Conservation (phyloP, 225 moss, liverwort and hornwort genomes). For the Thuidium tamariscinum region DNA sequence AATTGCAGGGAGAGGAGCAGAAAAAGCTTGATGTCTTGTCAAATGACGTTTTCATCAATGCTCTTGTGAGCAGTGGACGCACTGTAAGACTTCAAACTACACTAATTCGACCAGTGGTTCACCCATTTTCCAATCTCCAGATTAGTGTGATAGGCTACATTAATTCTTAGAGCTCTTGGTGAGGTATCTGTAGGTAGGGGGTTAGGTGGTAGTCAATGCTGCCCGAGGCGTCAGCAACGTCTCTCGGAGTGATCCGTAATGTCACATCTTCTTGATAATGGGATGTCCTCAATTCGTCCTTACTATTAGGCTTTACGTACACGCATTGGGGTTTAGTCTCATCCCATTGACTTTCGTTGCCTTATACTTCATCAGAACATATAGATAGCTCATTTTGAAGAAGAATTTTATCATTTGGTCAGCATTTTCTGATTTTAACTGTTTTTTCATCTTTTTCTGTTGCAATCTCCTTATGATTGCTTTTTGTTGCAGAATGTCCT, state of each 20-base stretch:
- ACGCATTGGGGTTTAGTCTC: neutral
- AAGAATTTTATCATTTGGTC: neutral
- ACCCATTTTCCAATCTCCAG: neutral
- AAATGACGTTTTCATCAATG: conserved; percentile 92
- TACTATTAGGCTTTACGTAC: neutral
- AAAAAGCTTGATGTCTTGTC: conserved; percentile 97
- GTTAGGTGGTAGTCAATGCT: neutral
- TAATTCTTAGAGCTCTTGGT: neutral
- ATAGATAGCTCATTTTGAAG: neutral
- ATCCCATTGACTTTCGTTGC: neutral
- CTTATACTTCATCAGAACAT: neutral
- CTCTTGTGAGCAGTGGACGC: conserved; percentile 88
- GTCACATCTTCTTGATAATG: neutral
- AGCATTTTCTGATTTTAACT: neutral
- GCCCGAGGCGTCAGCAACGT: neutral
- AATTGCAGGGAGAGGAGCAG: conserved; percentile 90
- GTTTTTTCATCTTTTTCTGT: neutral
- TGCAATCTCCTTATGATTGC: neutral
- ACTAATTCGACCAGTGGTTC: neutral
- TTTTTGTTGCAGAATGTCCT: conserved; percentile 67
- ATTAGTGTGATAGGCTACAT: neutral
- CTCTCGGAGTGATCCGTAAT: neutral
- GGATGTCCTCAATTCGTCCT: neutral
- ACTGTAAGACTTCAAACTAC: conserved; percentile 46
- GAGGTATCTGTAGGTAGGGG: neutral